Conservation (phyloP, 345 rosid genomes). For the Lepidium didymum region DNA sequence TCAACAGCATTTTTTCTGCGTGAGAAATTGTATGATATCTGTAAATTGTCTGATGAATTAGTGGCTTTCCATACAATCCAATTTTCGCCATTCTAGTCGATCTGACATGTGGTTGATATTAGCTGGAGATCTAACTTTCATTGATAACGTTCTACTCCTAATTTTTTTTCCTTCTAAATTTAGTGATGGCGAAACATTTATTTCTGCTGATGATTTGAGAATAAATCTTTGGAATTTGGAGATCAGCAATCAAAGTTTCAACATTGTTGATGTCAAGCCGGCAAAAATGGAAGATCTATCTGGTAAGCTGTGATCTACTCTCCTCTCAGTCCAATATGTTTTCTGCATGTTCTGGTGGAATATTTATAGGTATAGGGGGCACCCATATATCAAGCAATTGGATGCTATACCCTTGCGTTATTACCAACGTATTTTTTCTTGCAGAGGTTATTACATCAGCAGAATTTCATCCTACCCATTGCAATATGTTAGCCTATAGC, state of each 20-base stretch:
- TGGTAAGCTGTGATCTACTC: slow-evolving; percentile 39
- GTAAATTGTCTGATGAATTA: neutral
- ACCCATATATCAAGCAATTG: neutral
- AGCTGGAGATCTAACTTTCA: neutral
- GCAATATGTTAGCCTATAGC: slow-evolving; percentile 91
- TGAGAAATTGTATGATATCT: neutral
- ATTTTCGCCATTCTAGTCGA: neutral
- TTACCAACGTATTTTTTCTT: neutral
- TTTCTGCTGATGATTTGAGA: slow-evolving; percentile 96
- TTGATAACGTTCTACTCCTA: neutral
- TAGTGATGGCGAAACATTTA: slow-evolving; percentile 94
- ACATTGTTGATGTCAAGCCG: slow-evolving; percentile 97
- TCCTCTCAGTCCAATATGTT: neutral
- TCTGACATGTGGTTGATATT: neutral
- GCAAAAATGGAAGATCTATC: slow-evolving; percentile 97
- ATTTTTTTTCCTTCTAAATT: neutral
- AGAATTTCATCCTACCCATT: slow-evolving; percentile 93
- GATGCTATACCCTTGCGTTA: neutral
- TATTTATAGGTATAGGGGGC: neutral
- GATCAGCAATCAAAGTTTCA: slow-evolving; percentile 90
- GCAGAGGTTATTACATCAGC: slow-evolving; percentile 99
- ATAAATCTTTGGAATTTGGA: slow-evolving; percentile 99
- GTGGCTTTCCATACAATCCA: neutral
- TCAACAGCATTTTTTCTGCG: neutral
- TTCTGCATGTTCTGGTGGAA: neutral